These are phyloP conservation scores for Didymella keratinophila DNA, from an alignment of 2,329 filamentous ascomycete species.

Conservation along the genomic window DNA sequence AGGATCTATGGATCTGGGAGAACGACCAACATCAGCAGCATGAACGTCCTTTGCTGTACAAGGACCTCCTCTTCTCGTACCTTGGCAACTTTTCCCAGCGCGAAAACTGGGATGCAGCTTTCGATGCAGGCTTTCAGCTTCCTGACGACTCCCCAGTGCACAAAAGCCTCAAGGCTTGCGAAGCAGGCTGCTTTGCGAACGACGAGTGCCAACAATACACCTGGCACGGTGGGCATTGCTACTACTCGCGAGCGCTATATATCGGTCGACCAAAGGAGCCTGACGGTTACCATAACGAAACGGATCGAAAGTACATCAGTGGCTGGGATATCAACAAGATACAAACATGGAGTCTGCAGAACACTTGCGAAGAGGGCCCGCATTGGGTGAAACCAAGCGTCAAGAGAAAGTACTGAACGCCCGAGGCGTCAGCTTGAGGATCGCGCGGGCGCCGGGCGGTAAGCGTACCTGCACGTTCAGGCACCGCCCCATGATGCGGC, in stretches of 20 bases:
- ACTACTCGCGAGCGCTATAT: slow-evolving; percentile 28
- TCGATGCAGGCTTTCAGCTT: slow-evolving; percentile 21
- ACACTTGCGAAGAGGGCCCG: slow-evolving; percentile 23
- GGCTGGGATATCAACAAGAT: slow-evolving; percentile 43
- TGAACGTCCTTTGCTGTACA: slow-evolving; percentile 22
- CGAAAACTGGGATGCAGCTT: slow-evolving; percentile 20
- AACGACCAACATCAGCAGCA: slow-evolving; percentile 27
- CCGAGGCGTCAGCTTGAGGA: background rate
- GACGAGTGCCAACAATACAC: slow-evolving; percentile 25
- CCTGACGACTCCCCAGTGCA: slow-evolving; percentile 9
- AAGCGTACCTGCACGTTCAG: background rate
- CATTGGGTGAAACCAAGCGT: slow-evolving; percentile 24
- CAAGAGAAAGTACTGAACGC: slow-evolving; percentile 14
- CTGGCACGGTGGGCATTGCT: slow-evolving; percentile 32
- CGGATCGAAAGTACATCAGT: slow-evolving; percentile 30
- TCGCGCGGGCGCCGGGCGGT: background rate
- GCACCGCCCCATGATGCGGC: background rate
- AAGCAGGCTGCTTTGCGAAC: slow-evolving; percentile 16
- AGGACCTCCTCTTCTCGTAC: slow-evolving; percentile 16
- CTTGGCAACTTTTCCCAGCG: slow-evolving; percentile 15
- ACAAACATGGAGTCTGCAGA: slow-evolving; percentile 17
- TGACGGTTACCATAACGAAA: slow-evolving; percentile 25
- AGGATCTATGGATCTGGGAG: slow-evolving; percentile 54
- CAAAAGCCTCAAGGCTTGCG: slow-evolving; percentile 15
- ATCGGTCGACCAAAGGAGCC: slow-evolving; percentile 24